A percentile compares a stretch with the other conserved stretches of the same genome.
Evolutionary conservation across 495 filamentous ascomycete species (phyloP).

Genomic region (Chaetomidium leptoderma): DNA sequence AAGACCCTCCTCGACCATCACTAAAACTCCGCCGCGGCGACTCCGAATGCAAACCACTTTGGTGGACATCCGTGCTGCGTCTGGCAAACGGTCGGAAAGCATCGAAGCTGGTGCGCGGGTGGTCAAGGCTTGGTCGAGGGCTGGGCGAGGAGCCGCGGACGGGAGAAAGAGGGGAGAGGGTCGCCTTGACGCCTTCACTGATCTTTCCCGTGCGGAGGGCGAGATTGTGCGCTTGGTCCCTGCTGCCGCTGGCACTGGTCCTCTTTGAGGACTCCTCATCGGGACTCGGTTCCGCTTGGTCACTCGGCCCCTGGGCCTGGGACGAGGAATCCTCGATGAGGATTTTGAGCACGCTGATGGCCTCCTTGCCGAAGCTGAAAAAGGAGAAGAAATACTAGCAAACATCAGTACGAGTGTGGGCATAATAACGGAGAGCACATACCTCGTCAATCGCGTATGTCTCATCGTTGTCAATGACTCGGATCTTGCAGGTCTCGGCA

Average conservation of each 20-base stretch:
- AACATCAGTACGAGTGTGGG: constrained; percentile 25
- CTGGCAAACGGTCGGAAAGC: constrained; percentile 42
- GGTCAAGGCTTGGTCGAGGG: constrained; percentile 44
- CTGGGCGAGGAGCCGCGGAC: constrained; percentile 34
- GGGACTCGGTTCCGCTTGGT: constrained; percentile 15
- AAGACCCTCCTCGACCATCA: constrained; percentile 47
- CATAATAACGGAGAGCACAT: constrained; percentile 20
- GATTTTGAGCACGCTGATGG: constrained; percentile 70
- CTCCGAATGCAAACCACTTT: constrained; percentile 32
- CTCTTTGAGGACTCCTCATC: constrained; percentile 21
- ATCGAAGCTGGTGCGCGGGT: constrained; percentile 39
- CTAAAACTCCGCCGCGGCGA: constrained; percentile 56
- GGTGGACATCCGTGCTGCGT: constrained; percentile 49
- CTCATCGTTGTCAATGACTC: constrained; percentile 86
- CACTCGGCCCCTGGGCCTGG: constrained; percentile 33
- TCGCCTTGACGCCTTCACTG: constrained; percentile 61
- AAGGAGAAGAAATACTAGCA: constrained; percentile 94
- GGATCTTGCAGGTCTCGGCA: constrained; percentile 89
- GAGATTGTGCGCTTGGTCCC: constrained; percentile 10
- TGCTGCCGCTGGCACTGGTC: constrained; percentile 20
- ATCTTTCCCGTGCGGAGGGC: constrained; percentile 45
- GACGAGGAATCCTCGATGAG: constrained; percentile 64
- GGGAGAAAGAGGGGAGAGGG: constrained; percentile 53
- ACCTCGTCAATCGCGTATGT: constrained; percentile 95
- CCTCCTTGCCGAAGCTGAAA: constrained; percentile 82